Conservation (phyloP, 768 basidiomycete species). For the Jaapia argillacea region DNA sequence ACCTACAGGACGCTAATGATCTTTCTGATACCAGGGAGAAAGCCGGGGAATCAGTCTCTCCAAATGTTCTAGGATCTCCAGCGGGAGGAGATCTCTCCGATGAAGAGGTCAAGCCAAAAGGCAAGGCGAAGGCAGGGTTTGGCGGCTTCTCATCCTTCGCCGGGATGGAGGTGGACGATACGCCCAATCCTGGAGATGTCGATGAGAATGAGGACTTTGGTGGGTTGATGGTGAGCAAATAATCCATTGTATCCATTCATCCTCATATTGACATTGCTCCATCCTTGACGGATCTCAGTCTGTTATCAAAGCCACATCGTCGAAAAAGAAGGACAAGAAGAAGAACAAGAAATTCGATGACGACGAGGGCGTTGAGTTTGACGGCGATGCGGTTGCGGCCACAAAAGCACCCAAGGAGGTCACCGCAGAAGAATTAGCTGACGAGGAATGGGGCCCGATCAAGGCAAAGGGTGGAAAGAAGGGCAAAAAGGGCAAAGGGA, state of each 20-base stretch:
- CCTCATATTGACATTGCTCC: too few relatives aligned
- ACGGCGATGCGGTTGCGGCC: conserved; percentile 15
- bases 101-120: conserved; percentile 26
- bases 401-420: conserved; percentile 37
- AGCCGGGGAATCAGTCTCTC: conserved; percentile 45
- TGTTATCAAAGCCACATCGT: conserved; percentile 43
- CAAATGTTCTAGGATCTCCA: conserved; percentile 18
- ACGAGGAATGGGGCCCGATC: conserved; percentile 60
- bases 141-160: conserved; percentile 45
- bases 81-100: conserved; percentile 27
- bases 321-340: conserved; percentile 48
- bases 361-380: conserved; percentile 20
- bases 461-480: conserved; percentile 45
- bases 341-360: conserved; percentile 23
- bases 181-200: conserved; percentile 25
- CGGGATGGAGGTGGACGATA: conserved; percentile 30
- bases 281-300: too few relatives aligned
- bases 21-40: conserved; percentile 38
- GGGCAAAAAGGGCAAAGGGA: conserved; percentile 34
- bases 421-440: conserved; percentile 64
- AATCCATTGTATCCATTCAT: conserved; percentile 5
- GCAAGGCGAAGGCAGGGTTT: conserved; percentile 27
- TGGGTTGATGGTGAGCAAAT: conserved; percentile 56
- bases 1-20: background rate
- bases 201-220: conserved; percentile 60